Percentiles rank a stretch among this genome's conserved stretches.
These are phyloP conservation scores for Pseudognaphalium luteoalbum DNA, from an alignment of 129 eudicot species.

Conservation along the genomic window DNA sequence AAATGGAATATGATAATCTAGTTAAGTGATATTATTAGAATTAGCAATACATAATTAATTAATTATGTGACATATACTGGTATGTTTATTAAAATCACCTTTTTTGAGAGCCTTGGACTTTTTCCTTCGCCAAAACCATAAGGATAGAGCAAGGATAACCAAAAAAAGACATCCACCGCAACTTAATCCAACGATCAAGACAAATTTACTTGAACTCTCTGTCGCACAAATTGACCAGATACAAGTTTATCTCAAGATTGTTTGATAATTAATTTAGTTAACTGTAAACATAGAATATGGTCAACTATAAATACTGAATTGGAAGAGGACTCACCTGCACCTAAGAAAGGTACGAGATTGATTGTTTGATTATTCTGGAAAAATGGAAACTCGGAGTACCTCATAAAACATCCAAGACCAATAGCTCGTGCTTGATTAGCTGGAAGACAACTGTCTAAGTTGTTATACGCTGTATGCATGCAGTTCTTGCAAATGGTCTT, in stretches of 20 bases:
- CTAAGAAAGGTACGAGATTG: conserved; percentile 38
- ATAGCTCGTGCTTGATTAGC: conserved; percentile 46
- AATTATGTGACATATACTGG: not conserved
- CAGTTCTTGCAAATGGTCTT: conserved; percentile 45
- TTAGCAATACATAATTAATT: not conserved
- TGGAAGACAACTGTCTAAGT: conserved; percentile 49
- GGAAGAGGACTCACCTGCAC: conserved; percentile 37
- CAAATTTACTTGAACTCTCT: conserved; percentile 49
- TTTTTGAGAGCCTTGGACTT: conserved; percentile 35
- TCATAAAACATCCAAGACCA: conserved; percentile 49
- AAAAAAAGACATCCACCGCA: conserved; percentile 44
- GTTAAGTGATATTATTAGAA: no score
- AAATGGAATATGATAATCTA: not conserved
- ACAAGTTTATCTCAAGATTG: not conserved
- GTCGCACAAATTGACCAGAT: not conserved
- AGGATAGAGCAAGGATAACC: conserved; percentile 25
- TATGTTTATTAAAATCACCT: conserved; percentile 29
- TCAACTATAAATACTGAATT: not conserved
- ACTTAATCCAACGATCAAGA: conserved; percentile 31
- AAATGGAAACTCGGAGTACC: conserved; percentile 48
- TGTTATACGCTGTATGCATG: conserved; percentile 45
- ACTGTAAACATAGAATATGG: no score
- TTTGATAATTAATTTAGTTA: not conserved
- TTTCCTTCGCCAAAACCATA: conserved; percentile 32
- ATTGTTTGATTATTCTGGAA: conserved; percentile 34